A percentile compares a stretch with the other conserved stretches of the same genome.
Evolutionary conservation across 768 basidiomycete genomes (phyloP).

Genomic region (Phylloporus sp.): DNA sequence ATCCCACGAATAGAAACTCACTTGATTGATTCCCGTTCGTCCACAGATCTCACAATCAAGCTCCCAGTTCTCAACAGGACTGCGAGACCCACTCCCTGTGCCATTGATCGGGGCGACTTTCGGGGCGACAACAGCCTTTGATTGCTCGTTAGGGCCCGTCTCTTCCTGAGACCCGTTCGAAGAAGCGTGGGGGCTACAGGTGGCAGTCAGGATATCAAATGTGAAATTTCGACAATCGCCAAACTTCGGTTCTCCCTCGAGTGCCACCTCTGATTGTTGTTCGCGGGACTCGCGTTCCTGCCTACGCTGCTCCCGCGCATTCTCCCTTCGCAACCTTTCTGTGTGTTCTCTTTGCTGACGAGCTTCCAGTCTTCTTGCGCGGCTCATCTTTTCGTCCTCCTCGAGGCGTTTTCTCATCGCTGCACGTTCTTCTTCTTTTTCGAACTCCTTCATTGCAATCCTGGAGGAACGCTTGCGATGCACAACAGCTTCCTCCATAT

Average conservation of each 20-base stretch:
- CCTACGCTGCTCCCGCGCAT: constrained; percentile 49
- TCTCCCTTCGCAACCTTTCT: constrained; percentile 50
- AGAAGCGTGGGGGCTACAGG: constrained; percentile 9
- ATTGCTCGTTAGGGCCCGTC: constrained; percentile 2
- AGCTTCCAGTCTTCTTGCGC: constrained; percentile 54
- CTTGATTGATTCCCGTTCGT: constrained; percentile 66
- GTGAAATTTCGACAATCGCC: background rate
- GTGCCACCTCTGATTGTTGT: constrained; percentile 14
- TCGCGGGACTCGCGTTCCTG: constrained; percentile 32
- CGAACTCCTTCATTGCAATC: constrained; percentile 74
- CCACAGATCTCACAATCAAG: constrained; percentile 85
- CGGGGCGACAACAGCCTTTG: background rate
- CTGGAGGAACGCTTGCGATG: constrained; percentile 91
- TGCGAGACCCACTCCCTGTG: constrained; percentile 43
- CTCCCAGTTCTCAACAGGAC: constrained; percentile 71
- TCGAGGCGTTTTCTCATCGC: constrained; percentile 58
- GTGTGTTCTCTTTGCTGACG: constrained; percentile 54
- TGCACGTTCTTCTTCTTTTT: constrained; percentile 66
- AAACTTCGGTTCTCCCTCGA: constrained; percentile 13
- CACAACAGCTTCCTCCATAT: constrained; percentile 67
- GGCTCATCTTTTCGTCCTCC: constrained; percentile 61
- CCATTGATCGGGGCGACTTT: constrained; percentile 19
- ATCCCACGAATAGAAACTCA: constrained; percentile 32
- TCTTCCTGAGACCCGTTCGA: constrained; percentile 2
- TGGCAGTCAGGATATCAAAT: constrained; percentile 13